Evolutionary conservation across 192 early-diverging fungal genomes (phyloP), one percentile per base, ranked within the genome.

Genomic region (Coemansia sp.): DNA sequence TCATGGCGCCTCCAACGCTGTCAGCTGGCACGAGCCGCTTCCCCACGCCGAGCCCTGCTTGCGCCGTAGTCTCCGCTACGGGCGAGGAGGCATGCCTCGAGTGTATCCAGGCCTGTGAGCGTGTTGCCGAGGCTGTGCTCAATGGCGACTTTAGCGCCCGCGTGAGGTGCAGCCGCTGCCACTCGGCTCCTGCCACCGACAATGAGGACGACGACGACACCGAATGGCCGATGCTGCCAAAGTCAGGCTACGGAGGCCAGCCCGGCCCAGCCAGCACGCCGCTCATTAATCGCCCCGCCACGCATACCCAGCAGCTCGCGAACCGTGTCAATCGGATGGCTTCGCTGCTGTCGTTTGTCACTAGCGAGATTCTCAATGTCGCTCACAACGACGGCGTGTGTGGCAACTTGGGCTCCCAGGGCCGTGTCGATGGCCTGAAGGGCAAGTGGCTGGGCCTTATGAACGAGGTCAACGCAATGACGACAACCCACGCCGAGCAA

Each of bases 401-500:
- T 66, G 92, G 92, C 5, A 79, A 74, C 36, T 64, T 93, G 6
- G 92, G 90, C 15, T 87, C 84, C 1, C 89, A 89, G 65, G 89
- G 87, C 36, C 65, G 86, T 9, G 85, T 89, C 12, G 73, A 73
- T 43, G 90, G 82, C 8, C 77, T 87, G 1, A 77, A 71, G 15
- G 90, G 90, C 5, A 88, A 85, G 1, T 91, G 90, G 90, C 84
- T 87, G 45, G 81, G 87, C 37, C 64, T 89, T 29, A 89, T 88
- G 32, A 88, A 83, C 70, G 86, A 89, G 31, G 87, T 89, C 36
- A 89, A 89, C 70, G 79, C 69, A 25, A 83, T 87, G 83, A 82
- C 87, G 15, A 82, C 73, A 36, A 88, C 88, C 70, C 77, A 89
- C 32, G 87, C 90, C 0, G 87, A 86, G 63, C 90, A 91, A 61